These are phyloP conservation scores for Dipsacomyces acuminosporus DNA, from an alignment of 371 early-diverging fungal species.

Conservation along the genomic window DNA sequence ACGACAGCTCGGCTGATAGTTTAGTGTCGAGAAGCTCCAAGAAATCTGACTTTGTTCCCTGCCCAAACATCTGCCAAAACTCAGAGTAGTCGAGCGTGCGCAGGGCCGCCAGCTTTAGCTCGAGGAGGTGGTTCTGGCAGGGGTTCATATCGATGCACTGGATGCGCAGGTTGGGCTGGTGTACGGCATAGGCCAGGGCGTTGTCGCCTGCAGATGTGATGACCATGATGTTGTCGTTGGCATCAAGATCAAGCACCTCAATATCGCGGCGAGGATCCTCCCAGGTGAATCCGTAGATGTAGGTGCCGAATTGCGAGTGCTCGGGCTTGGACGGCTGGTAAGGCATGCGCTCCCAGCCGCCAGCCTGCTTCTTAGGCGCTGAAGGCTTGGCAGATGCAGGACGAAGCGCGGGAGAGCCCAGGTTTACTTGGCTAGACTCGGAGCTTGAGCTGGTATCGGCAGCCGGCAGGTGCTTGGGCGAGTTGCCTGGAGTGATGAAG, in stretches of 20 bases:
- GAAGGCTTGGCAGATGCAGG: no score
- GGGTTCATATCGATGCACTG: slow-evolving; percentile 87
- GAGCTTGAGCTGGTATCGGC: background rate
- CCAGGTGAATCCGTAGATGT: slow-evolving; percentile 86
- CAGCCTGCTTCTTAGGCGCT: background rate
- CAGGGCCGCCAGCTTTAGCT: slow-evolving; percentile 74
- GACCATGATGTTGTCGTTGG: slow-evolving; percentile 69
- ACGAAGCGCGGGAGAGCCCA: no score
- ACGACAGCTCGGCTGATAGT: slow-evolving; percentile 68
- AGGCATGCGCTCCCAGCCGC: slow-evolving; percentile 58
- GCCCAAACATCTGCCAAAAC: slow-evolving; percentile 80
- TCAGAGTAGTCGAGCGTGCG: slow-evolving; percentile 56
- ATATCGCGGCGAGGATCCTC: slow-evolving; percentile 80
- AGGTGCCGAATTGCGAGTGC: slow-evolving; percentile 72
- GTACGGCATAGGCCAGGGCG: slow-evolving; percentile 71
- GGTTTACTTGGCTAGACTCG: no score
- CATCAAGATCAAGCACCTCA: slow-evolving; percentile 59
- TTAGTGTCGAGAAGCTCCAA: slow-evolving; percentile 59
- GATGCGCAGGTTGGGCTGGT: slow-evolving; percentile 63
- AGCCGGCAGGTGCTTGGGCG: background rate
- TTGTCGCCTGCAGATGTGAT: slow-evolving; percentile 86
- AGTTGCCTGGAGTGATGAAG: background rate
- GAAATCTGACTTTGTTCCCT: slow-evolving; percentile 65
- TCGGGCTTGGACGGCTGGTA: slow-evolving; percentile 62
- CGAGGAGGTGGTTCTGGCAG: slow-evolving; percentile 82